Evolutionary conservation across 805 yeast species (phyloP), one percentile per base, ranked within the genome.

Genomic region (Wickerhamiella dianesei): DNA sequence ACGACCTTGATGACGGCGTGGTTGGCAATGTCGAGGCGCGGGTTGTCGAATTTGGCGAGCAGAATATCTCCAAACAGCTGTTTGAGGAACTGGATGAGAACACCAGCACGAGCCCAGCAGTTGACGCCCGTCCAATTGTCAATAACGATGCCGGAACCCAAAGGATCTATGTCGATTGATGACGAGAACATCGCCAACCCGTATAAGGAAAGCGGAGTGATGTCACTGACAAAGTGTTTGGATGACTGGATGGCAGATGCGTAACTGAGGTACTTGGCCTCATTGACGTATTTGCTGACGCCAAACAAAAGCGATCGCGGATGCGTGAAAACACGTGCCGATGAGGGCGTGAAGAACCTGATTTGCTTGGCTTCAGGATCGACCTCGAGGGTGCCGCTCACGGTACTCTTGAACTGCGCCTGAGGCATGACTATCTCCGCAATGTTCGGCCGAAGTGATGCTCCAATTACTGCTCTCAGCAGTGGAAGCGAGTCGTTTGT

Each of bases 91-190:
- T 83, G 82, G 25, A 88, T 72, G 42, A 89, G 65, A 2, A 89
- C 95, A 1, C 88, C 97, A 56, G 88, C 85, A 53, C 92, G 83
- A 53, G 95, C 82, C 96, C 96, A 89, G 1, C 96, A 85, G 51
- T 84, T 71, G 12, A 89, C 72, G 0, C 96, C 94, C 32, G 85
- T 64, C 96, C 97, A 88, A n/a, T 73, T 72, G 54, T 85, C 95
- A 47, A 89, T 66, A 6, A 86, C 77, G 35, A 92, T 75, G 19
- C 96, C 96, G 12, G 59, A 52, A 0, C 95, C 94, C 0, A 87
- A 74, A 3, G 78, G 71, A 37, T 67, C 71, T 1, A 74, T 73
- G 4, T 62, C 58, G 1, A 73, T 66, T 0, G 71, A 61, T 4
- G 94, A 92, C 8, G 95, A 95, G 63, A 89, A 85, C 29, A 89